Base-by-base conservation (phyloP, 2,329 filamentous ascomycete genomes). In the Diaporthe batatas region DNA sequence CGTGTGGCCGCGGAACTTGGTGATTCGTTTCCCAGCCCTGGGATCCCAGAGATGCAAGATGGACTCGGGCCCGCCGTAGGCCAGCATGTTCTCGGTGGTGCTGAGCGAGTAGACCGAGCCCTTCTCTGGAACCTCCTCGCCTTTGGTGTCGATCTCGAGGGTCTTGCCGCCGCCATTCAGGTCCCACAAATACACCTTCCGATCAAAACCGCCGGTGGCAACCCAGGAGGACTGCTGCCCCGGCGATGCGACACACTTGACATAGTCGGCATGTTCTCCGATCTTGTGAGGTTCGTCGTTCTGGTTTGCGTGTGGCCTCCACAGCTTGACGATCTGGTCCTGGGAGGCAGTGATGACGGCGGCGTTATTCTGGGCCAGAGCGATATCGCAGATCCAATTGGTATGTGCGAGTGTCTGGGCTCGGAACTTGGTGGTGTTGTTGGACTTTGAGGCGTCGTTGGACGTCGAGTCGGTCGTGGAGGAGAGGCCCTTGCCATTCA, bases 1-100 rank as follows among this genome's bases (percentile, higher is more conserved):
- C 25, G 96, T 97, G 81, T 99, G 96, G 6, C 96, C 96, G 29
- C 98, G 94, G 76, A 99, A 96, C 82, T 98, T 98, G 75, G 95
- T 98, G 73, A 98, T 93, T 75, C 94, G 90, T 84, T 96, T 94
- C 72, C 96, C 96, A 12, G 94, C 93, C 77, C 92, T 91, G 62
- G 94, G 91, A 82, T 99, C 96, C 93, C 97, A 98, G 18, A 99
- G 86, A 69, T 96, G 90, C 44, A 98, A 94, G 55, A 95, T 94
- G 79, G 94, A 96, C 83, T 99, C 96, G 0, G 96, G 96, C 0
- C 96, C 96, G 72, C 96, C 96, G 79, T 94, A 97, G 42, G 96
- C 96, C 69, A 99, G 86, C 71, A 99, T 91, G 74, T 89, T 93
- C 67, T 92, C 91, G 59, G 92, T 94, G 1, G 92, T 94, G 47